Evolutionary conservation across 495 filamentous ascomycete genomes (phyloP), one percentile per base, ranked within the genome.

Genomic region (Hyaloscypha variabilis): DNA sequence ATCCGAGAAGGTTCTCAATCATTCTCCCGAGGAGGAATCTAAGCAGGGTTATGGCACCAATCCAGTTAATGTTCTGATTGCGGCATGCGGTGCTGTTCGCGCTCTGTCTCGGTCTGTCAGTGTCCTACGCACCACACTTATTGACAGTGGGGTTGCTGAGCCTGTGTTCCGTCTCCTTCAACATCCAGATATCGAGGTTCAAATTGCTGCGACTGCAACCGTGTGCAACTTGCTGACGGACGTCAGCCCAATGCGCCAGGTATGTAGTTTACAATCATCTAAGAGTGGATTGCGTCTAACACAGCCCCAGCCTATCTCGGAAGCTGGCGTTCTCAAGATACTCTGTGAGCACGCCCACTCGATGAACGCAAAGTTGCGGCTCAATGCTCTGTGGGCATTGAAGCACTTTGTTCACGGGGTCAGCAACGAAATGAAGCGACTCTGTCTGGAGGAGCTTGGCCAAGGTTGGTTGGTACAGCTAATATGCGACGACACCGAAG

Each of bases 341-440:
- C 77, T 98, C 5, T 96, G 92, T 68, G 86, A 91, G 70, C 91
- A 97, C 72, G 93, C 93, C 0, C 91, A 90, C 74, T 93, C 90
- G 3, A 77, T 83, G 61, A 88, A 92, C 70, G 81, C 87, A 6
- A 86, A 85, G 26, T 75, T 98, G 49, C 84, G 90, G 53, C 80
- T 95, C 14, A 91, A 92, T 66, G 91, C 92, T 10, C 75, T 99
- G 11, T 98, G 95, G 95, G 93, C 92, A 23, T 80, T 99, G 54
- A 98, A 97, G 71, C 91, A 97, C 76, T 77, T 97, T 30, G 88
- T 95, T 8, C 81, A 87, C 51, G 83, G 84, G 30, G 84, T 90
- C 1, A 78, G 83, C 25, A 86, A 87, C 55, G 84, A 89, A 19
- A 79, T 90, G 58, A 95, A 94, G 76, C 88, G 88, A 68, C 83